phyloP scores from a whole-genome alignment of 2,329 filamentous ascomycete species.

The Alternaria infectoria region DNA sequence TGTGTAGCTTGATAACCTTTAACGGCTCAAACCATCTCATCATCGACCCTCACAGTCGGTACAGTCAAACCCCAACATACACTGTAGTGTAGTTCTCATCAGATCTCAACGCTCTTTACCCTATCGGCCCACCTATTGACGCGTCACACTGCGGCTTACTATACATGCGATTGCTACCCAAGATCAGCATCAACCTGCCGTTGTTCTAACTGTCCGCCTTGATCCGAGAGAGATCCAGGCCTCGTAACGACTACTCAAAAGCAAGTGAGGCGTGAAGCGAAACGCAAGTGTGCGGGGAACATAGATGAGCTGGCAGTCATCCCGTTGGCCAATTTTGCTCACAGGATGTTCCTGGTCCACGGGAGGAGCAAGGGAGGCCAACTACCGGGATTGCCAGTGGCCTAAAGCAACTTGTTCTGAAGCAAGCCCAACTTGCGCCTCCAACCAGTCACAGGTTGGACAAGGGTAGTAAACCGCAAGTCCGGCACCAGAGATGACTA shows the following conservation, averaged over 20 bases:
- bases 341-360: slow-evolving; percentile 8
- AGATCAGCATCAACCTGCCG: slow-evolving; percentile 5
- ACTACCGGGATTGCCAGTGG: not conserved
- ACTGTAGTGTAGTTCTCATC: not conserved
- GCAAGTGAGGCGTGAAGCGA: slow-evolving; percentile 6
- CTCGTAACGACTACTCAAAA: slow-evolving; percentile 1
- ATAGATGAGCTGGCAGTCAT: slow-evolving; percentile 1
- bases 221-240: slow-evolving; percentile 3
- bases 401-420: not conserved
- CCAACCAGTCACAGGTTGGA: slow-evolving; percentile 1
- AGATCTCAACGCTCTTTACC: not conserved
- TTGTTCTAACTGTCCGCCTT: slow-evolving; percentile 2
- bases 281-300: slow-evolving; percentile 16
- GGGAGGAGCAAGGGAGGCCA: not conserved
- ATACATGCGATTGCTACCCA: not conserved
- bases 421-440: not conserved
- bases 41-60: not conserved
- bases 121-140: slow-evolving; percentile 11
- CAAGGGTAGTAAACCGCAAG: not conserved
- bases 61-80: not conserved
- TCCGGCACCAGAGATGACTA: not conserved
- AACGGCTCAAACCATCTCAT: not conserved
- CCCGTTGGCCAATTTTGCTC: not conserved
- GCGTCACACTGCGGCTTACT: slow-evolving; percentile 5
- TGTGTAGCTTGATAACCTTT: not conserved